Conservation (phyloP, 768 basidiomycete species). For the Tulasnella sp. region DNA sequence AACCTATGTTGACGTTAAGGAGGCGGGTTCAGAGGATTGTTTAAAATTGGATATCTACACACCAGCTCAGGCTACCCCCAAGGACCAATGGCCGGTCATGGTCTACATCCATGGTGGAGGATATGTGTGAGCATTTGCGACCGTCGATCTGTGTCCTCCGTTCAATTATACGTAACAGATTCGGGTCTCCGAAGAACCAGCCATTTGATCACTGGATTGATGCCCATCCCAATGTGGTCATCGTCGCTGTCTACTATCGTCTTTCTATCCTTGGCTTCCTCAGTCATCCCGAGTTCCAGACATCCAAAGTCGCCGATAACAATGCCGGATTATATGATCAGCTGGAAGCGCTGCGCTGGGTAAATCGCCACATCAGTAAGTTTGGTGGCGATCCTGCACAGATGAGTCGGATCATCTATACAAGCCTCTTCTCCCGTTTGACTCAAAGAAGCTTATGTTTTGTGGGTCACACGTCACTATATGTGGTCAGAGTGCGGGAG, state of each 20-base stretch:
- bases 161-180: not conserved
- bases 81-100: slow-evolving; percentile 36
- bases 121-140: slow-evolving; percentile 1
- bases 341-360: slow-evolving; percentile 32
- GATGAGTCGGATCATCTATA: slow-evolving; percentile 2
- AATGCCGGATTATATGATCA: slow-evolving; percentile 54
- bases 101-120: slow-evolving; percentile 31
- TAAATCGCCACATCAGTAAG: slow-evolving; percentile 30
- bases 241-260: slow-evolving; percentile 58
- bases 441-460: not conserved
- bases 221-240: slow-evolving; percentile 47
- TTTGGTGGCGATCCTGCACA: slow-evolving; percentile 34
- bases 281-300: slow-evolving; percentile 37
- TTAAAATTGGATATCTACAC: slow-evolving; percentile 57
- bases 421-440: no score
- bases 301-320: slow-evolving; percentile 35
- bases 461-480: slow-evolving; percentile 31
- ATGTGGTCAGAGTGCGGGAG: slow-evolving; percentile 51
- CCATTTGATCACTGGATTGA: slow-evolving; percentile 58
- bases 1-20: slow-evolving; percentile 39
- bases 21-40: slow-evolving; percentile 57
- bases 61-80: slow-evolving; percentile 37
- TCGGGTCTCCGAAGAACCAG: slow-evolving; percentile 22
- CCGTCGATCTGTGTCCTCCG: not conserved
- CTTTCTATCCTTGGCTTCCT: slow-evolving; percentile 57